Conservation (phyloP, 805 yeast species). For the Scheffersomyces stipitis region DNA sequence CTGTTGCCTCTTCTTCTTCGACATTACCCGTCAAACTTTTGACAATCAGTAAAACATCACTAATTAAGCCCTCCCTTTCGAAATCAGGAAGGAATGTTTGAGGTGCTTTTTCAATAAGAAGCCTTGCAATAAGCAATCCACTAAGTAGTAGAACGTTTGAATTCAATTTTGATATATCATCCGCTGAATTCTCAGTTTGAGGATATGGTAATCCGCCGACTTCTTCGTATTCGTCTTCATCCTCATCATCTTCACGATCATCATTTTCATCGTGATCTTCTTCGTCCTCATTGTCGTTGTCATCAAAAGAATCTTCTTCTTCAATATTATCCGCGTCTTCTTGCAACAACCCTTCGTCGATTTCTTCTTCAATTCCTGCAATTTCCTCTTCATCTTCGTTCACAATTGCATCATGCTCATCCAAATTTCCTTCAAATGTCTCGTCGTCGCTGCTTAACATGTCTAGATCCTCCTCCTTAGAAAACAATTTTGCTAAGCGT, state of each 20-base stretch:
- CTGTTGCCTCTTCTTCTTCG: background rate
- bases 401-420: no score
- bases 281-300: background rate
- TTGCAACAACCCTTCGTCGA: slow-evolving; percentile 1
- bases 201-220: slow-evolving; percentile 2
- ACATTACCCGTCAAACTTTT: slow-evolving; percentile 16
- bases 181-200: background rate
- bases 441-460: slow-evolving; percentile 4
- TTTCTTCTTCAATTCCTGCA: slow-evolving; percentile 5
- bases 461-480: background rate
- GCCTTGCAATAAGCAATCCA: slow-evolving; percentile 48
- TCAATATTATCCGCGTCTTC: slow-evolving; percentile 5
- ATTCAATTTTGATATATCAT: slow-evolving; percentile 20
- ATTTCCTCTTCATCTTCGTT: slow-evolving; percentile 3
- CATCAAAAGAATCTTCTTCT: slow-evolving; percentile 1
- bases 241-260: slow-evolving; percentile 2
- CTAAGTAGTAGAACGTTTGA: slow-evolving; percentile 48
- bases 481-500: background rate
- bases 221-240: slow-evolving; percentile 4
- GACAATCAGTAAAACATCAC: slow-evolving; percentile 44
- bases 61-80: slow-evolving; percentile 71
- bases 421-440: slow-evolving; percentile 12
- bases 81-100: slow-evolving; percentile 46
- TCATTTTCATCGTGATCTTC: background rate
- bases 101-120: slow-evolving; percentile 46